Evolutionary conservation across 2,329 filamentous ascomycete species (phyloP).

Genomic region (Epichloe scottii): DNA sequence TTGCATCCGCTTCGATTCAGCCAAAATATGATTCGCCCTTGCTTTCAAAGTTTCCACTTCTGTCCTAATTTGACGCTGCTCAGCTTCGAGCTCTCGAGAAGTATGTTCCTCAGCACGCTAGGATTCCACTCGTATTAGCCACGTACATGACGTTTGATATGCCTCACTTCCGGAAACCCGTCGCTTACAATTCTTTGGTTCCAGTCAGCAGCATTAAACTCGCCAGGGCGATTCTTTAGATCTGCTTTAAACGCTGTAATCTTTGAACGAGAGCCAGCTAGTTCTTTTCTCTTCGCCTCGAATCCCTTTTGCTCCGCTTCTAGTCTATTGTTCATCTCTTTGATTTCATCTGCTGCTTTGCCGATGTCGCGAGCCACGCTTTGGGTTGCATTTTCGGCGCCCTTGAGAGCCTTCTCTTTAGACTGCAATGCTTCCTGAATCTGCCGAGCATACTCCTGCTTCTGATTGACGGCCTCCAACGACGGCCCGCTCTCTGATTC

Average conservation of each 20-base stretch:
- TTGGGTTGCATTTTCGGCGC: conserved; percentile 40
- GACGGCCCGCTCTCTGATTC: conserved; percentile 51
- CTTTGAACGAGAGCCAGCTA: conserved; percentile 35
- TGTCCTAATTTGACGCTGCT: conserved; percentile 22
- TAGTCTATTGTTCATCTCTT: conserved; percentile 30
- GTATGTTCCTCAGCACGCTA: conserved; percentile 50
- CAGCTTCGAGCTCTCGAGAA: conserved; percentile 36
- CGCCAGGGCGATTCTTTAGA: conserved; percentile 46
- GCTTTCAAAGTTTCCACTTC: conserved; percentile 30
- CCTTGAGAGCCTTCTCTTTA: conserved; percentile 40
- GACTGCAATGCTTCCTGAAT: conserved; percentile 43
- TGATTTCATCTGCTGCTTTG: conserved; percentile 25
- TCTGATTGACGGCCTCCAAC: conserved; percentile 54
- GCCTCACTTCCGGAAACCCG: neutral
- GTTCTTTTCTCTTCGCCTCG: conserved; percentile 37
- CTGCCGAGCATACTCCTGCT: conserved; percentile 51
- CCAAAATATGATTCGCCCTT: conserved; percentile 28
- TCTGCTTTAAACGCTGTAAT: conserved; percentile 54
- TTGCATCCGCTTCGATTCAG: conserved; percentile 26
- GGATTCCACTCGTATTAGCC: conserved; percentile 13
- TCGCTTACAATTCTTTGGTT: conserved; percentile 58
- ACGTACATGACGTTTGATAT: neutral
- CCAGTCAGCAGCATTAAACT: conserved; percentile 58
- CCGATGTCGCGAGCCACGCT: conserved; percentile 27
- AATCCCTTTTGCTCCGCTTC: conserved; percentile 39